These are phyloP conservation scores for Didymella segeticola DNA, from an alignment of 2,329 filamentous ascomycete genomes.

Conservation along the genomic window DNA sequence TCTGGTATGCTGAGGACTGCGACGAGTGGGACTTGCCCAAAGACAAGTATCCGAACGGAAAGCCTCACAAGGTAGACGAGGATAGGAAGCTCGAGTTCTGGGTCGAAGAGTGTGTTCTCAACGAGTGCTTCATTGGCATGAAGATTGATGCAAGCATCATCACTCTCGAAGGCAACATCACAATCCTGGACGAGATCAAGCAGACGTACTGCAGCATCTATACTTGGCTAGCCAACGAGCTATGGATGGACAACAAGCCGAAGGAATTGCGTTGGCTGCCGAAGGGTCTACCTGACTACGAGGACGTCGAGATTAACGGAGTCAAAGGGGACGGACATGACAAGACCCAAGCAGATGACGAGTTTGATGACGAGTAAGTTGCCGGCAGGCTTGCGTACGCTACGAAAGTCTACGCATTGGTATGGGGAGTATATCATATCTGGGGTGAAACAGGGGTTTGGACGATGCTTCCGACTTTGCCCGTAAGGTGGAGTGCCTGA, in stretches of 20 bases:
- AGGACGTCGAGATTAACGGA: constrained; percentile 20
- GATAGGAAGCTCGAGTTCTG: constrained; percentile 63
- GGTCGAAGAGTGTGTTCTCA: constrained; percentile 68
- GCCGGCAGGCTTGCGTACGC: constrained; percentile 6
- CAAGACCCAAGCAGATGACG: constrained; percentile 27
- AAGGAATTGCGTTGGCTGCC: constrained; percentile 36
- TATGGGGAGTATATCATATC: neutral
- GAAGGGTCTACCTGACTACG: constrained; percentile 27
- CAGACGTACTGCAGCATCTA: constrained; percentile 54
- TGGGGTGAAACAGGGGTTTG: constrained; percentile 15
- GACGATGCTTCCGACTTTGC: neutral
- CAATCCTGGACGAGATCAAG: constrained; percentile 48
- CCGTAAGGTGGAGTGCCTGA: constrained; percentile 1
- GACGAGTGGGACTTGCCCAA: constrained; percentile 48
- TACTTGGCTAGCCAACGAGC: constrained; percentile 53
- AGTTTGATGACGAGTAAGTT: constrained; percentile 18
- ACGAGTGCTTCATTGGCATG: constrained; percentile 66
- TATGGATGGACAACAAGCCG: constrained; percentile 41
- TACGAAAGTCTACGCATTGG: neutral
- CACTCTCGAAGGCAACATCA: constrained; percentile 33
- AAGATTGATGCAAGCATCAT: constrained; percentile 50
- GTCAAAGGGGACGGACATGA: constrained; percentile 13
- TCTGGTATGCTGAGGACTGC: constrained; percentile 55
- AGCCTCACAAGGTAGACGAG: constrained; percentile 26
- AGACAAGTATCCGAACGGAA: constrained; percentile 33